Base-by-base conservation (phyloP, 2,329 filamentous ascomycete genomes). In the Achaetomium macrosporum region DNA sequence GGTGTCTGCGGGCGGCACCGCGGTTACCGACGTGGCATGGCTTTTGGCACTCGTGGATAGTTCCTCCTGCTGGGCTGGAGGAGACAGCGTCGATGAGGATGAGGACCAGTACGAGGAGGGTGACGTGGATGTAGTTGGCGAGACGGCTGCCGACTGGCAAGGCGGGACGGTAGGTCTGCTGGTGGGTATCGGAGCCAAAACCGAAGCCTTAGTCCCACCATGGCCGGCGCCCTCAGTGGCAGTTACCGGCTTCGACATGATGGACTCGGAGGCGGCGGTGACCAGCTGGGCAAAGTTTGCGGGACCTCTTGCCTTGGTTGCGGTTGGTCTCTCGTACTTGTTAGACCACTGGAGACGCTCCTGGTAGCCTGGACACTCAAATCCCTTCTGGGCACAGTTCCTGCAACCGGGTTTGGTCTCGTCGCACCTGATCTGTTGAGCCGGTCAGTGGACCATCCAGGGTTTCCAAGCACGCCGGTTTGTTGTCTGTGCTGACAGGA, bases 331-430 rank as follows among this genome's bases (percentile, higher is more conserved):
- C 40, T 65, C 62, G 54, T 65, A 59, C 30, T 65, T 65, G 42
- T 62, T 64, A 19, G 61, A 63, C 63, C 63, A 65, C 43, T 63
- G 62, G 13, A 65, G 58, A 30, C 60, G 59, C 39, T 63, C 57
- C 37, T 62, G 60, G 42, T 65, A 65, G 42, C 63, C 63, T 0
- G 62, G 62, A 47, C 63, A 65, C 11, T 59, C 58, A 36, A 62
- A 51, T 12, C 59, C 57, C 37, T 63, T 63, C 44, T 61, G 60
- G 17, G 51, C 41, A 50, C 63, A 65, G 50, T 64, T 64, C 15
- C 52, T 52, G 51, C 63, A 65, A 5, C 42, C 54, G 3, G 63
- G 63, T 37, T 63, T 63, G 15, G 60, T 59, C 49, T 64, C 62
- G 40, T 65, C 63, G 53, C 63, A 65, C 51, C 61, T 61, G 5